Evolutionary conservation across 108 stramenopile genomes (phyloP), one percentile per base, ranked within the genome.

Genomic region (Thalassiosira profunda): DNA sequence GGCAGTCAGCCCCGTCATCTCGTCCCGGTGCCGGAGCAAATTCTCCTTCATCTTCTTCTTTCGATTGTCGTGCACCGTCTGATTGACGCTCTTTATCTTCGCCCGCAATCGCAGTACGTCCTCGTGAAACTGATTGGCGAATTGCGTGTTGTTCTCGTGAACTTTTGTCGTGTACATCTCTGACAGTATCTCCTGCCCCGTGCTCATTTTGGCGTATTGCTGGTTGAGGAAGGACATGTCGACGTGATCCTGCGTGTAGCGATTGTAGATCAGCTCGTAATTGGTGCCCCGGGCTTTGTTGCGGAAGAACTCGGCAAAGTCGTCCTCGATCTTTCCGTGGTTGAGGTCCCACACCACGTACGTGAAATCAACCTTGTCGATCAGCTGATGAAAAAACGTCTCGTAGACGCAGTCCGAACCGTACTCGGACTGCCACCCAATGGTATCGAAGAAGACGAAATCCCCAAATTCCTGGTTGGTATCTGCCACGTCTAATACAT

Each of bases 31-130:
- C 30, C 17, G 23, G 4, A 64, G 51, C 2, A 77, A 44, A 40
- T 70, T 77, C 53, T 77, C 76, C 53, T 77, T 77, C 76, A 77
- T 77, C 62, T 52, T 71, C 21, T 64, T 70, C 54, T 77, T 77
- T 24, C 76, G 21, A 56, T 77, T 70, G 44, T 77, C 76, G 21
- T 77, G 76, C 2, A 77, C 76, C 38, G 76, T 77, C 21, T 77
- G 76, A 52, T 77, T 77, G 5, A 77, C 76, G 37, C 67, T 70
- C 24, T 68, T 59, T 9, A 77, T 77, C 63, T 77, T 77, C 0
- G 69, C 46, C 14, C 69, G 54, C 14, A 77, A 55, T 9, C 25
- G 53, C 29, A 63, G 26, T 23, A 77, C 66, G 24, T 77, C 76
- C 3, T 71, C 56, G 24, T 57, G 29, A 65, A 77, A 77, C 30